These are phyloP conservation scores for Astrocystis sublimbata DNA, from an alignment of 495 filamentous ascomycete genomes.

Conservation along the genomic window DNA sequence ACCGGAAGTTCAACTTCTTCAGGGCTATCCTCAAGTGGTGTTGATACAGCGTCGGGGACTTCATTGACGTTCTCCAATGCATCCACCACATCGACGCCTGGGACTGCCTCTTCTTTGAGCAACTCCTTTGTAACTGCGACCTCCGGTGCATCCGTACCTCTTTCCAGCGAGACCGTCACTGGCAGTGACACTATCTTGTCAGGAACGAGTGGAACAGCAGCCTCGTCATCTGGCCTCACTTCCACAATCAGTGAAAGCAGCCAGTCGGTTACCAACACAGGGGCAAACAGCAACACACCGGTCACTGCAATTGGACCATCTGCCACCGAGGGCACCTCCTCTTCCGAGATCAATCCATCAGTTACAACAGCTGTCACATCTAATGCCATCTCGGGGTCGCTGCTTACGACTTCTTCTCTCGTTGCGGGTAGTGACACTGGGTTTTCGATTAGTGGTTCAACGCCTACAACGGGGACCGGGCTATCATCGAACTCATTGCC, in stretches of 20 bases:
- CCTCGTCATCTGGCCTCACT: not conserved
- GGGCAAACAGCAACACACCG: not conserved
- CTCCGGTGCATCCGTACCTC: not conserved
- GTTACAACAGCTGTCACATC: not conserved
- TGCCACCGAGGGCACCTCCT: not conserved
- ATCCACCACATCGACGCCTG: not conserved
- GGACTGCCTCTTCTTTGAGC: not conserved
- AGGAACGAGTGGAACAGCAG: not conserved
- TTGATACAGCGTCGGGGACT: not conserved
- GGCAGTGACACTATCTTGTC: not conserved
- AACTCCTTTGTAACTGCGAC: not conserved
- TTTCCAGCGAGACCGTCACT: not conserved
- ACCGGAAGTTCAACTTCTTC: not conserved
- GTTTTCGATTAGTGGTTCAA: not conserved
- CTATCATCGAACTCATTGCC: not conserved
- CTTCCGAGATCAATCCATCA: not conserved
- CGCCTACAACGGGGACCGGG: not conserved
- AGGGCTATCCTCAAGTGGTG: not conserved
- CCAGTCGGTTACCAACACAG: not conserved
- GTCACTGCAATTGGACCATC: constrained; percentile 3
- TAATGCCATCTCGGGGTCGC: not conserved
- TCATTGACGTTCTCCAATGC: not conserved
- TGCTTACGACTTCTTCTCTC: not conserved
- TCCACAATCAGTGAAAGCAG: not conserved
- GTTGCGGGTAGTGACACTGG: not conserved